Base-by-base conservation (phyloP, 2,329 filamentous ascomycete genomes). In the Penicillium hesseltinei region DNA sequence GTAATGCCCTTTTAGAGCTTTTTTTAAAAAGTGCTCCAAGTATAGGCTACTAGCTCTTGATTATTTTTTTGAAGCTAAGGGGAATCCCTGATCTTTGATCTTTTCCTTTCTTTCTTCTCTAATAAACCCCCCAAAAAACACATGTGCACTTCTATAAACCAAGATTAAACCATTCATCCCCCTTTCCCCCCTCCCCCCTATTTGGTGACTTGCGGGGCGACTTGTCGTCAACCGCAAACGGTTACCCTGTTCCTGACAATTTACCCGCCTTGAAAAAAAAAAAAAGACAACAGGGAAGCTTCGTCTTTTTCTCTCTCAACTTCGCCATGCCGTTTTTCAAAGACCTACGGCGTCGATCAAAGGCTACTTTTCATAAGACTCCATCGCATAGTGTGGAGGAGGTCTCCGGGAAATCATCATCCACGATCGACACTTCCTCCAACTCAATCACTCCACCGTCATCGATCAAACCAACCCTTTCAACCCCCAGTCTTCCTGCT, bases 381-480 rank as follows among this genome's bases (percentile, higher is more conserved):
- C 51, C 64, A 31, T 61, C 67, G 9, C 68, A 80, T 40, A 84
- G 79, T 66, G 83, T 81, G 65, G 85, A 84, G 33, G 81, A 85
- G 51, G 83, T 84, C 38, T 86, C 85, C 13, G 89, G 82, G 70
- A 81, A 83, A 63, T 86, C 84, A 13, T 82, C 84, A 10, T 86
- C 84, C 13, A 87, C 84, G 4, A 70, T 86, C 58, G 84, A 81
- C 66, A 87, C 84, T 4, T 76, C 79, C 33, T 72, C 71, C 25
- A 90, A 87, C 67, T 88, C 88, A 48, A 78, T 88, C 44, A 92
- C 91, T 48, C 89, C 90, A 38, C 89, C 90, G 0, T 89, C 88
- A n/a, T 82, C 88, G 48, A 80, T 86, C 64, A 82, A 85, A 46
- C 82, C 85, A 58, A 87, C 88, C 57, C 84, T 88, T 61, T 85